Evolutionary conservation across 305 asterid species (phyloP).

Genomic region (Fraxinus platypoda): DNA sequence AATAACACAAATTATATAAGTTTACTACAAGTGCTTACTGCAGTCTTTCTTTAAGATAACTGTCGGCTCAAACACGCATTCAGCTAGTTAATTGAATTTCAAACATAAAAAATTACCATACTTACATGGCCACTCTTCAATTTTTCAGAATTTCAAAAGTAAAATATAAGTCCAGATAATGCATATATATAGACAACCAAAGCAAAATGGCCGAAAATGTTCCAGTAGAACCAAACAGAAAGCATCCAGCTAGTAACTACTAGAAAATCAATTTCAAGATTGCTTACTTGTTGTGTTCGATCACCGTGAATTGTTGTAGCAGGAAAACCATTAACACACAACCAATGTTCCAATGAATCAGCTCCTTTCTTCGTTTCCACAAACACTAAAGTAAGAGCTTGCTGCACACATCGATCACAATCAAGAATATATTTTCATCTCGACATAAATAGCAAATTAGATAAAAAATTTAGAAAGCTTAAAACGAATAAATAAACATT

Average conservation of each 20-base stretch:
- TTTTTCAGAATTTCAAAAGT: neutral
- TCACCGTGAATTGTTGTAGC: slow-evolving; percentile 79
- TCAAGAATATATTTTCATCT: neutral
- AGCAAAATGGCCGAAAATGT: neutral
- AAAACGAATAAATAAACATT: neutral
- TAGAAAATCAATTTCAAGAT: neutral
- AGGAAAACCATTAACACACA: slow-evolving; percentile 61
- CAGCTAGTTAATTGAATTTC: neutral
- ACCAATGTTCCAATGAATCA: slow-evolving; percentile 70
- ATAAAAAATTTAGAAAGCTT: neutral
- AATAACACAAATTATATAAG: neutral
- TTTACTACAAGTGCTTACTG: neutral
- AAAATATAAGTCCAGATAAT: neutral
- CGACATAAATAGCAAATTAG: neutral
- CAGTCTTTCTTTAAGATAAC: neutral
- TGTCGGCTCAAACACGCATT: neutral
- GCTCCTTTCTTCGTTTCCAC: slow-evolving; percentile 84
- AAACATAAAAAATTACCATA: neutral
- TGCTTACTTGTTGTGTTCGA: slow-evolving; percentile 57
- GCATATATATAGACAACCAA: neutral
- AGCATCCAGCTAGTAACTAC: neutral
- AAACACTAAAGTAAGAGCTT: slow-evolving; percentile 65
- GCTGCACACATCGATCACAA: slow-evolving; percentile 32
- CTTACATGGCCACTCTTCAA: neutral
- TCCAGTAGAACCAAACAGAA: neutral